A percentile compares a stretch with the other conserved stretches of the same genome.
phyloP scores from a whole-genome alignment of 352 stramenopile genomes.

The Globisporangium megalacanthum region DNA sequence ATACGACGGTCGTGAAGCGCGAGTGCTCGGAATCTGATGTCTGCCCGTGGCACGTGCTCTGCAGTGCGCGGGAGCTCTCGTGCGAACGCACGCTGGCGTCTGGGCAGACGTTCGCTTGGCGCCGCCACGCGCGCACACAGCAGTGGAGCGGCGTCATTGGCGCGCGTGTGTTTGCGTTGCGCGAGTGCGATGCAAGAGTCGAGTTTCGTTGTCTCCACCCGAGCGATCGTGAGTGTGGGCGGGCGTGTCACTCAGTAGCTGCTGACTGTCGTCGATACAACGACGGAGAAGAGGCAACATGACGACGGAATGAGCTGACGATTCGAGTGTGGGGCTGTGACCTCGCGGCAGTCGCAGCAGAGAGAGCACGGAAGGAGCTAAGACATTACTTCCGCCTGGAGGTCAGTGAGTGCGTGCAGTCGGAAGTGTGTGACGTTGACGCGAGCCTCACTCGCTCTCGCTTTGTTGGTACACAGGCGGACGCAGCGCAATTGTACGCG shows the following conservation, averaged over 20 bases:
- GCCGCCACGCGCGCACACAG: slow-evolving; percentile 8
- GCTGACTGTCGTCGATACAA: background rate
- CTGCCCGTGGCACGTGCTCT: slow-evolving; percentile 26
- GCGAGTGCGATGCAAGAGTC: slow-evolving; percentile 30
- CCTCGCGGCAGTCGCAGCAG: slow-evolving; percentile 17
- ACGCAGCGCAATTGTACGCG: slow-evolving; percentile 53
- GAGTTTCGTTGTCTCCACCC: slow-evolving; percentile 62
- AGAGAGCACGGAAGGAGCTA: slow-evolving; percentile 50
- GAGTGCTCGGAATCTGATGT: slow-evolving; percentile 11
- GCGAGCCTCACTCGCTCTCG: background rate
- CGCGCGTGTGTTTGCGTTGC: slow-evolving; percentile 37
- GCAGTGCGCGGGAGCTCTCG: slow-evolving; percentile 35
- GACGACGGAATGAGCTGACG: no score
- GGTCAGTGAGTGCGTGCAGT: slow-evolving; percentile 14
- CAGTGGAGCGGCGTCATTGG: slow-evolving; percentile 56
- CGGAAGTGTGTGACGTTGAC: no score
- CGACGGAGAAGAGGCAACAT: background rate
- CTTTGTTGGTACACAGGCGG: slow-evolving; percentile 9
- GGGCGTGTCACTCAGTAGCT: background rate
- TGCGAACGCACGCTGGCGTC: slow-evolving; percentile 43
- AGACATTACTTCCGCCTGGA: slow-evolving; percentile 90
- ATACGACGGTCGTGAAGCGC: slow-evolving; percentile 10
- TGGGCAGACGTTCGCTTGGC: slow-evolving; percentile 48
- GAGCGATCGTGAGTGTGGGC: slow-evolving; percentile 30
- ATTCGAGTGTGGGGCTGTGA: background rate